These are phyloP conservation scores for Didymella lethalis DNA, from an alignment of 2,329 filamentous ascomycete species.

Conservation along the genomic window DNA sequence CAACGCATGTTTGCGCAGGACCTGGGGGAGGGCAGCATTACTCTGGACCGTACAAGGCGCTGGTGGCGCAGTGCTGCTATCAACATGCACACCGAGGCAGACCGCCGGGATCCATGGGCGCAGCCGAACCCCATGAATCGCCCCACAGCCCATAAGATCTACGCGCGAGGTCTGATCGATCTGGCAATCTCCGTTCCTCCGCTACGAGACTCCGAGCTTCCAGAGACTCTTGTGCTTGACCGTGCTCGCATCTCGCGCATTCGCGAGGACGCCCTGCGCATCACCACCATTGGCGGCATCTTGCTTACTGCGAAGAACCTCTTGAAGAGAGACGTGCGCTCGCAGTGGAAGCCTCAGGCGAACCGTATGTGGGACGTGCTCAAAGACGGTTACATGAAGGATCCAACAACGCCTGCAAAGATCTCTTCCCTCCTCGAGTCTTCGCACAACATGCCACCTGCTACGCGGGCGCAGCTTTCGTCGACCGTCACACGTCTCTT, in stretches of 20 bases:
- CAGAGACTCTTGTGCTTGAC: slow-evolving; percentile 78
- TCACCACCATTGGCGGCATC: slow-evolving; percentile 77
- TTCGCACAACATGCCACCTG: slow-evolving; percentile 58
- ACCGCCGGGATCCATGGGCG: slow-evolving; percentile 72
- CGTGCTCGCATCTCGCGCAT: slow-evolving; percentile 67
- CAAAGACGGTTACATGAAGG: slow-evolving; percentile 65
- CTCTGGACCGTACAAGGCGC: slow-evolving; percentile 66
- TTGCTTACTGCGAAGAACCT: slow-evolving; percentile 83
- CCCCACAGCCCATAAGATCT: slow-evolving; percentile 73
- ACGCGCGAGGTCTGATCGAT: slow-evolving; percentile 78
- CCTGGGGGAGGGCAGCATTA: slow-evolving; percentile 63
- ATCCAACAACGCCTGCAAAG: slow-evolving; percentile 58
- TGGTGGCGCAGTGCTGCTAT: slow-evolving; percentile 72
- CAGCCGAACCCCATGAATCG: slow-evolving; percentile 63
- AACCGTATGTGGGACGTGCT: slow-evolving; percentile 74
- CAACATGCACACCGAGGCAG: slow-evolving; percentile 71
- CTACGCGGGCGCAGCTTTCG: slow-evolving; percentile 55
- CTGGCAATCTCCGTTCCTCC: slow-evolving; percentile 73
- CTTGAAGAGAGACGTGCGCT: slow-evolving; percentile 79
- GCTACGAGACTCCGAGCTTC: slow-evolving; percentile 64
- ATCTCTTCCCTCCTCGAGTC: slow-evolving; percentile 60
- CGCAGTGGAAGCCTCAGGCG: slow-evolving; percentile 78
- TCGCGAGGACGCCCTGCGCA: slow-evolving; percentile 66
- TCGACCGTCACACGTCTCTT: slow-evolving; percentile 59
- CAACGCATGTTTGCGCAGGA: slow-evolving; percentile 74